Base-by-base conservation (phyloP, 192 early-diverging fungal genomes). In the Polychytrium aggregatum region DNA sequence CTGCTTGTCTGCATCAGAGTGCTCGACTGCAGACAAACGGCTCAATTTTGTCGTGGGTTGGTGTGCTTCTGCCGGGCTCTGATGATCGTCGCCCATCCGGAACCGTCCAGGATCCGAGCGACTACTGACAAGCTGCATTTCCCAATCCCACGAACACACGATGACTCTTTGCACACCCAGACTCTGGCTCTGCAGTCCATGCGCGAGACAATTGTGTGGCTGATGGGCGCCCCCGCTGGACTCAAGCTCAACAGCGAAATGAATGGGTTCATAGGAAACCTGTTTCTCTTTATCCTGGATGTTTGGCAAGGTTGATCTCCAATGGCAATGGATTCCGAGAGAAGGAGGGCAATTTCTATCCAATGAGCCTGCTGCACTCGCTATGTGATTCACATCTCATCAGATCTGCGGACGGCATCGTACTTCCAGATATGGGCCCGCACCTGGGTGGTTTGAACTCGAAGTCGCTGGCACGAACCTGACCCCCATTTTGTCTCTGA, bases 171-270 rank as follows among this genome's bases (percentile, higher is more conserved):
- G 35, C 7, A 48, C 37, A 86, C 79, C 59, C 61, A 40, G 78
- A 86, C 49, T n/a, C n/a, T n/a, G n/a, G 82, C 86, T 3, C 72
- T 92, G 21, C 72, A 74, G 33, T 76, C 72, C 9, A 64, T 89
- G 20, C 69, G 82, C 35, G 60, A 63, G 20, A 87, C 84, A 49
- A 77, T 96, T 33, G 66, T 70, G 2, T 99, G 97, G 97, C 65
- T 99, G 33, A 82, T 87, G 47, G 81, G 83, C 38, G 86, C 81
- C 65, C 97, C 97, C 10, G 92, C 86, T 0, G 97, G 97, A 4
- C 67, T 99, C 30, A 99, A 99, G 60, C 78, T 99, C 1, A 99
- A 99, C 62, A 78, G 76, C 28, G 87, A 90, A 39, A 65, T 97
- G 17, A 86, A 81, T 35, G 67, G 67, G 5, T 97, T 99, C 59